Conservation (phyloP, 805 yeast species). For the Hanseniaspora valbyensis region DNA sequence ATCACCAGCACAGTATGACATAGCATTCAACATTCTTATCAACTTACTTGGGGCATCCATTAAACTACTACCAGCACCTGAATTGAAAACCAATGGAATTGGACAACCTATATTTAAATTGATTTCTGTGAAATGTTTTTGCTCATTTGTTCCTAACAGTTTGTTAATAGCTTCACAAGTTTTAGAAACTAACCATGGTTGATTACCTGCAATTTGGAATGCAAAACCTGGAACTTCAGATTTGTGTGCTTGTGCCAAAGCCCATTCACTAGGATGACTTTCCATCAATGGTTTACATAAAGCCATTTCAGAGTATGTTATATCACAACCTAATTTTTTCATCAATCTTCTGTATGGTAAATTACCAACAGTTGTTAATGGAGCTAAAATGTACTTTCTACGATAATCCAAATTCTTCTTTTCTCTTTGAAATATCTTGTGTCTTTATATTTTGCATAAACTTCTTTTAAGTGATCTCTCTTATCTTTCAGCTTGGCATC, state of each 20-base stretch:
- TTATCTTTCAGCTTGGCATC: slow-evolving; percentile 20
- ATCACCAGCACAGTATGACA: slow-evolving; percentile 83
- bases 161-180: slow-evolving; percentile 60
- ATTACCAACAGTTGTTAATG: slow-evolving; percentile 95
- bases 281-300: slow-evolving; percentile 72
- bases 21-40: slow-evolving; percentile 67
- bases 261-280: slow-evolving; percentile 95
- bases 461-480: slow-evolving; percentile 26
- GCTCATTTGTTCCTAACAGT: slow-evolving; percentile 40
- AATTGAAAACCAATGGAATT: slow-evolving; percentile 81
- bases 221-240: slow-evolving; percentile 83
- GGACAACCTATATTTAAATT: slow-evolving; percentile 97
- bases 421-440: slow-evolving; percentile 67
- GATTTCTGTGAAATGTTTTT: slow-evolving; percentile 55
- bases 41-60: slow-evolving; percentile 80
- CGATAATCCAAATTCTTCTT: slow-evolving; percentile 58
- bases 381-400: slow-evolving; percentile 79
- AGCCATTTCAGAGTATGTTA: slow-evolving; percentile 95
- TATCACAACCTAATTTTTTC: slow-evolving; percentile 82
- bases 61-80: slow-evolving; percentile 92
- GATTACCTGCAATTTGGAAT: slow-evolving; percentile 81
- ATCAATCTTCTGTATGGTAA: slow-evolving; percentile 87
- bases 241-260: slow-evolving; percentile 78
- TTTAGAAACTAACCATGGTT: slow-evolving; percentile 87
- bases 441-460: slow-evolving; percentile 45